Evolutionary conservation across 73 alveolate genomes (phyloP), one percentile per base, ranked within the genome.

Genomic region (Durusdinium trenchii): DNA sequence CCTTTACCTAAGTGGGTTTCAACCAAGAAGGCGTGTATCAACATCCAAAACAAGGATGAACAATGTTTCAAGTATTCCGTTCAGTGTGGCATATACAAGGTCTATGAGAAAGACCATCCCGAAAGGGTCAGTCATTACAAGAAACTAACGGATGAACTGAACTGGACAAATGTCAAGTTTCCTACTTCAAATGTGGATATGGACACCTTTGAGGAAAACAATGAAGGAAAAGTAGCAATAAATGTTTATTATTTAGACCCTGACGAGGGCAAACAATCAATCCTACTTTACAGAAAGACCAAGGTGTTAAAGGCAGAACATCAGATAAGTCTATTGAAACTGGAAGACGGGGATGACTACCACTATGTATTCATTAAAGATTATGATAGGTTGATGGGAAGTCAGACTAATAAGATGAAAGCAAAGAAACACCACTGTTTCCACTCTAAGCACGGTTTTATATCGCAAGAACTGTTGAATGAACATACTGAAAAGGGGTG

Each of bases 101-200:
- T 62, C 6, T 62, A 12, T 62, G 76, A 62, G 76, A 62, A 62
- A 62, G 76, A 62, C 76, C 76, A 62, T 62, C 40, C 76, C 38
- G 32, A 62, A 5, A 62, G 76, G 36, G 18, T 62, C 43, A 26
- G 32, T 62, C 76, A 62, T 23, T 62, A 62, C 36, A 62, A 62
- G 32, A 62, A 62, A 23, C 32, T 62, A 23, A 62, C 9, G 16
- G 76, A 62, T 62, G 36, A 6, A 10, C 32, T 50, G 50, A 84
- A 84, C 36, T 38, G 94, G 76, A 40, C 35, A 7, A 26, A 32
- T 52, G 73, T 84, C 12, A 51, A n/a, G 10, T 84, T 84, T 84
- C 94, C 94, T 12, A 35, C 94, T 16, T 84, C 94, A 47, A 51
- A 50, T 38, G n/a, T 30, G 54, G 95, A 86, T 57, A 86, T 86